Percentiles rank a stretch among this genome's conserved stretches.
phyloP scores from a whole-genome alignment of 2,329 filamentous ascomycete species.

The Apiospora saccharicola region DNA sequence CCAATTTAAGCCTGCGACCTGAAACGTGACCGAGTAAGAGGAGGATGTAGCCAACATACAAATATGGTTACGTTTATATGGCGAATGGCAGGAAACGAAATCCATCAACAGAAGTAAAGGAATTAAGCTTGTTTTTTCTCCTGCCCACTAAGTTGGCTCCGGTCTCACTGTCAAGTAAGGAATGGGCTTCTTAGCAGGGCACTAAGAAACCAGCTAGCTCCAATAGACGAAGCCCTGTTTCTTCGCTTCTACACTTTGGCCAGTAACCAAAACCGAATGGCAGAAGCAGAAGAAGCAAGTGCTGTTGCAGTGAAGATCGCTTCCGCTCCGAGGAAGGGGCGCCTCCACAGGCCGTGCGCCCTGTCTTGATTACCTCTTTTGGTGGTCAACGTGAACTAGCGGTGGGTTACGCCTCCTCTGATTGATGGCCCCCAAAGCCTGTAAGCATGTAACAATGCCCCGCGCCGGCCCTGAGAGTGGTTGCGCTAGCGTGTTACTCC shows the following conservation, averaged over 20 bases:
- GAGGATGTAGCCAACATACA: not conserved
- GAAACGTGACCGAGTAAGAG: not conserved
- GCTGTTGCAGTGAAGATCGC: not conserved
- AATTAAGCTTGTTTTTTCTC: conserved; percentile 15
- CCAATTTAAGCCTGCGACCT: conserved; percentile 17
- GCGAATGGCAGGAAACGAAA: not conserved
- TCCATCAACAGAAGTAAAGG: not conserved
- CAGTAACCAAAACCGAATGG: not conserved
- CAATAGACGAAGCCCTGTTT: conserved; percentile 8
- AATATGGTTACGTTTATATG: not conserved
- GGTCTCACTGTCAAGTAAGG: not conserved
- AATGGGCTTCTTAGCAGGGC: not conserved
- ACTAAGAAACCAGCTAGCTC: not conserved
- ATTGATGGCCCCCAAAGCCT: not conserved
- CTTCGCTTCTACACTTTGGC: not conserved
- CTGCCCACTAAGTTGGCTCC: not conserved
- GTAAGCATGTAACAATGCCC: not conserved
- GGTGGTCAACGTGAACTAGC: not conserved
- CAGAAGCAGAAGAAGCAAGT: not conserved
- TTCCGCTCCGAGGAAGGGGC: not conserved
- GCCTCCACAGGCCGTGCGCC: not conserved
- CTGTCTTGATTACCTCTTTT: conserved; percentile 13
- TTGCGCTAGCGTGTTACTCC: not conserved
- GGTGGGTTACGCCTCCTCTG: not conserved
- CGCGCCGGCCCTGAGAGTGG: not conserved